Conservation (phyloP, 2,329 filamentous ascomycete genomes). For the Botryotinia calthae region DNA sequence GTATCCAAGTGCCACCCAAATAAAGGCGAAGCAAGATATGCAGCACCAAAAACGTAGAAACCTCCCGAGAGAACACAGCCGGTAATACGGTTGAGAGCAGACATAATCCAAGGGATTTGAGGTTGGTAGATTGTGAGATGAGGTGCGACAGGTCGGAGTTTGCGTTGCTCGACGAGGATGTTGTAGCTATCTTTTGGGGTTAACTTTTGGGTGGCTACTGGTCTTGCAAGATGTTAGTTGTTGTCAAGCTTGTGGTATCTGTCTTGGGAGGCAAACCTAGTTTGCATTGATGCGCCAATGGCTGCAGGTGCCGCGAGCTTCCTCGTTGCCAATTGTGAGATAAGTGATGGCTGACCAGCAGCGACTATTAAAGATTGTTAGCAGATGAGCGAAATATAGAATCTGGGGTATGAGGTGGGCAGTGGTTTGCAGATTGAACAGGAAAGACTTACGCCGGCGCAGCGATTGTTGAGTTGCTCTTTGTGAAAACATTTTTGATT, state of each 20-base stretch:
- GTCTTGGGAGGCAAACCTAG: constrained; percentile 43
- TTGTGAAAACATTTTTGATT: constrained; percentile 45
- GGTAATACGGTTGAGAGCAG: constrained; percentile 61
- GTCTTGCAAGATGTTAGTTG: constrained; percentile 39
- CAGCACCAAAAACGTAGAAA: constrained; percentile 65
- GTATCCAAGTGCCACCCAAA: constrained; percentile 68
- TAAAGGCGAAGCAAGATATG: constrained; percentile 63
- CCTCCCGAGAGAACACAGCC: constrained; percentile 57
- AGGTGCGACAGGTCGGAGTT: constrained; percentile 64
- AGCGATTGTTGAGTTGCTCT: constrained; percentile 45
- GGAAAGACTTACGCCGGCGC: constrained; percentile 41
- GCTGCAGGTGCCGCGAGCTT: constrained; percentile 43
- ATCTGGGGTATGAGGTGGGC: constrained; percentile 18
- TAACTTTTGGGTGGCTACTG: constrained; percentile 48
- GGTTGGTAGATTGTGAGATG: constrained; percentile 69
- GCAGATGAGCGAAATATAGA: constrained; percentile 16
- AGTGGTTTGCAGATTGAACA: constrained; percentile 8
- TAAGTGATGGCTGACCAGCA: constrained; percentile 44
- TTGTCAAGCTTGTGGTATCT: neutral
- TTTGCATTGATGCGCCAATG: constrained; percentile 45
- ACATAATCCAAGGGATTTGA: constrained; percentile 67
- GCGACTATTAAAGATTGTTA: constrained; percentile 39
- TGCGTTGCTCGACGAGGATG: constrained; percentile 67
- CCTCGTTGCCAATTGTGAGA: constrained; percentile 42
- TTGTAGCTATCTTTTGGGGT: constrained; percentile 45